phyloP scores from a whole-genome alignment of 192 early-diverging fungal species.

The Coemansia sp. region DNA sequence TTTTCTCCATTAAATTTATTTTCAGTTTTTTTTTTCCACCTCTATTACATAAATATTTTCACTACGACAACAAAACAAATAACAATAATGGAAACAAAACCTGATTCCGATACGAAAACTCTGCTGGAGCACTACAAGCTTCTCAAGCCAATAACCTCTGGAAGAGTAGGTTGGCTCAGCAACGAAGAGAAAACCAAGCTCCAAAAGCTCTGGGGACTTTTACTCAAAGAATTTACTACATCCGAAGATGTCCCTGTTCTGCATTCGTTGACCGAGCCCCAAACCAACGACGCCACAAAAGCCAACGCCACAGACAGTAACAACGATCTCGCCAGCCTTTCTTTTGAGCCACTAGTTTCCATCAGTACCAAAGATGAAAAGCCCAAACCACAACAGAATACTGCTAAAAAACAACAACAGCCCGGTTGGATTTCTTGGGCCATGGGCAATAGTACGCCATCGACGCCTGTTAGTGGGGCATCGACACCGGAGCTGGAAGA shows the following conservation, averaged over 20 bases:
- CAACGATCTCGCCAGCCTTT: conserved; percentile 20
- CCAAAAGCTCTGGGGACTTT: conserved; percentile 54
- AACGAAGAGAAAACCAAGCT: conserved; percentile 40
- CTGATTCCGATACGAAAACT: neutral
- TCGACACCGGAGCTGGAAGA: conserved; percentile 13
- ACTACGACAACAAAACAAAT: neutral
- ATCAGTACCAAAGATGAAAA: conserved; percentile 18
- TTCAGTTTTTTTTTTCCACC: too few relatives aligned
- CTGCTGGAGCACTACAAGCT: conserved; percentile 40
- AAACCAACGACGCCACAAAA: neutral
- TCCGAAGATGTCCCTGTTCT: neutral
- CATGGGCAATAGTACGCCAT: neutral
- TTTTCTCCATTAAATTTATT: too few relatives aligned
- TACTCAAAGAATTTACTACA: conserved; percentile 36
- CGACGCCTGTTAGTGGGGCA: conserved; percentile 9
- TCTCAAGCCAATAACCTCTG: conserved; percentile 17
- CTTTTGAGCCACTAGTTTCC: conserved; percentile 34
- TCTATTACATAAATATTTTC: too few relatives aligned
- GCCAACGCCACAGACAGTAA: neutral
- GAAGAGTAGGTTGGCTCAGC: conserved; percentile 46
- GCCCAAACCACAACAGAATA: neutral
- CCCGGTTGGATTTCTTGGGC: neutral
- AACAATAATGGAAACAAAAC: neutral
- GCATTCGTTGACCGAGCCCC: neutral
- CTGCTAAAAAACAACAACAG: neutral